Evolutionary conservation across 345 rosid species (phyloP), one percentile per base, ranked within the genome.

Genomic region (Ceriops decandra): DNA sequence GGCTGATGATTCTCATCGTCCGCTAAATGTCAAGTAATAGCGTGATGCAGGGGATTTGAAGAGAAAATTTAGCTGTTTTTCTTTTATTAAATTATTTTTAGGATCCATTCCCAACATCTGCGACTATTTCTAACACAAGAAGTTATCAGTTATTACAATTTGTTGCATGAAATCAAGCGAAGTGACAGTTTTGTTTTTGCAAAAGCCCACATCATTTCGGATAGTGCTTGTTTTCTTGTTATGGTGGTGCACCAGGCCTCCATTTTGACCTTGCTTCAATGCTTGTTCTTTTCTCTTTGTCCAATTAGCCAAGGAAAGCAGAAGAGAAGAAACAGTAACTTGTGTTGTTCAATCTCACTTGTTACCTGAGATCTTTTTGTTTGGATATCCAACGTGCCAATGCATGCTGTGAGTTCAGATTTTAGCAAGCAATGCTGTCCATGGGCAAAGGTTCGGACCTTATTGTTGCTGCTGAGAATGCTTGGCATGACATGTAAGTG

Each of bases 231-330:
- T 35, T 17, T 63, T 38, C 31, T 8, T 63, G 54, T 16, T 56
- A 27, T 24, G 59, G 5, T 60, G 64, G 7, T 30, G 31, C 9
- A 3, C 30, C 35, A 19, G 19, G 13, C 64, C 33, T 6, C 11
- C n/a, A 46, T 64, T 26, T n/a, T 31, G 31, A 21, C 59, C 10
- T 17, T 26, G 9, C 51, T 28, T 52, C 57, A 26, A 57, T 26
- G 63, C 17, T 30, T 47, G n/a, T 35, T 26, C 24, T 53, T 65
- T 52, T 77, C 62, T 30, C 54, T 64, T 7, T 62, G 27, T 35
- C 27, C 7, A 31, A 42, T 3, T 80, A 88, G 95, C 95, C 96
- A 46, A 85, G 91, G 76, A 85, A 90, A 78, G 96, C 95, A 63
- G 88, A 88, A 70, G 95, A 90, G 67, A 88, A 83, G 88, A 84